phyloP scores from a whole-genome alignment of 768 basidiomycete genomes.

The Kwoniella bestiolae region DNA sequence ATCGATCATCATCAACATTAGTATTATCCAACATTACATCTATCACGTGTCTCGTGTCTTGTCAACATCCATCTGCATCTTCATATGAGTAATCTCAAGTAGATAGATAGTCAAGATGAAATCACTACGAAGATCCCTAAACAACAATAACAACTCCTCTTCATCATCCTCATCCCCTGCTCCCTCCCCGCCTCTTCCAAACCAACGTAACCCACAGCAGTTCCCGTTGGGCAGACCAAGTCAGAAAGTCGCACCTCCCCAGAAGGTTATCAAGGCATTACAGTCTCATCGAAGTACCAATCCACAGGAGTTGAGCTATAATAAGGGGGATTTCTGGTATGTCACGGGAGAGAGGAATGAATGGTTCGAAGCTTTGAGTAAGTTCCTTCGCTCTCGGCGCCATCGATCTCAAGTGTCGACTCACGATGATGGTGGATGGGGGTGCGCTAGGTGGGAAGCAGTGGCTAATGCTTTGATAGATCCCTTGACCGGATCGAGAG shows the following conservation, averaged over 20 bases:
- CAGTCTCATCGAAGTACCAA: conserved; percentile 68
- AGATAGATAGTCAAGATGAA: conserved; percentile 42
- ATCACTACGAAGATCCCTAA: conserved; percentile 52
- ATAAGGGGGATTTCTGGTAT: conserved; percentile 97
- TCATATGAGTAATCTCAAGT: background rate
- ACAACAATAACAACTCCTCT: conserved; percentile 43
- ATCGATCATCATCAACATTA: background rate
- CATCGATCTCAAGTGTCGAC: too few species aligned
- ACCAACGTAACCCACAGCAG: conserved; percentile 60
- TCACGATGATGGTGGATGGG: too few species aligned
- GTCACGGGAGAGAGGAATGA: conserved; percentile 75
- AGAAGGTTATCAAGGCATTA: conserved; percentile 91
- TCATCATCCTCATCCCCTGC: conserved; percentile 31
- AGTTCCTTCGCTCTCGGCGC: conserved; percentile 28
- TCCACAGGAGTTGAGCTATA: conserved; percentile 85
- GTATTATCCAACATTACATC: conserved; percentile 10
- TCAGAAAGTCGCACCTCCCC: conserved; percentile 76
- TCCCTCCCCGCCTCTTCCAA: conserved; percentile 30
- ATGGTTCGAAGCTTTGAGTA: conserved; percentile 90
- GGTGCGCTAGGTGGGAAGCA: too few species aligned
- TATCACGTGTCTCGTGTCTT: background rate
- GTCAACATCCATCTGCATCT: background rate
- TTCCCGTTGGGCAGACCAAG: conserved; percentile 73
- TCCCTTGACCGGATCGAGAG: conserved; percentile 85
- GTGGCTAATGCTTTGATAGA: conserved; percentile 56